Percentiles rank a stretch among this genome's conserved stretches.
Conservation (phyloP, 2,329 filamentous ascomycete species). For the Elsinoe necatrix region DNA sequence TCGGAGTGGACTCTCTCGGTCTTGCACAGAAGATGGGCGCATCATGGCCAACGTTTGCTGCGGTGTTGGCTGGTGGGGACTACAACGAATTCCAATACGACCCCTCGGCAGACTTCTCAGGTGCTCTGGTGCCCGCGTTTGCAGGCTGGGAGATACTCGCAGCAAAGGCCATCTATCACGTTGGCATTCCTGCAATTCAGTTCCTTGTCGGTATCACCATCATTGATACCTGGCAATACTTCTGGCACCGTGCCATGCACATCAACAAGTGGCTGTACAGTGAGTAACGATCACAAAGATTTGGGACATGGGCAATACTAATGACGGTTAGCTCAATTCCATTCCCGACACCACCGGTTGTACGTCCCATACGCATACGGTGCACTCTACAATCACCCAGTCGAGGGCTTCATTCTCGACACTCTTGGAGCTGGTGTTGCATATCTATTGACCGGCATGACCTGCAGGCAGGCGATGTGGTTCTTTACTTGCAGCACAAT, state of each 20-base stretch:
- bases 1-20: slow-evolving; percentile 68
- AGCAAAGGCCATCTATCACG: slow-evolving; percentile 73
- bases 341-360: slow-evolving; percentile 89
- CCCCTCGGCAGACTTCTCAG: neutral
- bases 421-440: slow-evolving; percentile 77
- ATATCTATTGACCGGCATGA: slow-evolving; percentile 76
- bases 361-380: slow-evolving; percentile 98
- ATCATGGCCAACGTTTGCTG: slow-evolving; percentile 65
- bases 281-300: slow-evolving; percentile 41
- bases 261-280: slow-evolving; percentile 95
- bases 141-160: slow-evolving; percentile 70
- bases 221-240: slow-evolving; percentile 97
- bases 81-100: slow-evolving; percentile 51
- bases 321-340: slow-evolving; percentile 61
- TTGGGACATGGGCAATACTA: slow-evolving; percentile 19
- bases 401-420: slow-evolving; percentile 90
- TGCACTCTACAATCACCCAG: slow-evolving; percentile 90
- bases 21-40: slow-evolving; percentile 67
- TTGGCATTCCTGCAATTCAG: slow-evolving; percentile 66
- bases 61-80: slow-evolving; percentile 66
- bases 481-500: slow-evolving; percentile 86
- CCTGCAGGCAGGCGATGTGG: slow-evolving; percentile 73
- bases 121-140: slow-evolving; percentile 59
- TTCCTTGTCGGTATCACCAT: slow-evolving; percentile 65
- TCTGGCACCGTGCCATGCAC: slow-evolving; percentile 93